A percentile compares a stretch with the other conserved stretches of the same genome.
Evolutionary conservation across 2,329 filamentous ascomycete species (phyloP).

Genomic region (Drechslerella dactyloides): DNA sequence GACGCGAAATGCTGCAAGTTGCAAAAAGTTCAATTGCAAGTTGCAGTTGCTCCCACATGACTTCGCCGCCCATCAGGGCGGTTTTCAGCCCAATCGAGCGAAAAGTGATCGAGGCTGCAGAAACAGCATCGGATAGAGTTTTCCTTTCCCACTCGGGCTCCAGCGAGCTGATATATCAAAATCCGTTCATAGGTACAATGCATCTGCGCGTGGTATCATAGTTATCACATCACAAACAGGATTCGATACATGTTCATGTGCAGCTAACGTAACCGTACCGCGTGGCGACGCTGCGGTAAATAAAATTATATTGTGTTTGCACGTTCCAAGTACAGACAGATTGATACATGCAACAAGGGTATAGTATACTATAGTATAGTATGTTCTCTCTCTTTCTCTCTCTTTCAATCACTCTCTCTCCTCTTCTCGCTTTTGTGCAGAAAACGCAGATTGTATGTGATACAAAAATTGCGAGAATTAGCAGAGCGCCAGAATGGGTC

Average conservation of each 20-base stretch:
- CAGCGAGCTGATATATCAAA: too few relatives aligned
- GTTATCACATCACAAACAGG: too few relatives aligned
- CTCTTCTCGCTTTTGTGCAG: constrained; percentile 1
- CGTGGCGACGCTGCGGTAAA: background rate
- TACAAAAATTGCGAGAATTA: constrained; percentile 16
- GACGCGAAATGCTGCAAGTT: constrained; percentile 7
- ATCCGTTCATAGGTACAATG: too few relatives aligned
- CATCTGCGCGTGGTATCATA: too few relatives aligned
- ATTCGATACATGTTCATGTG: too few relatives aligned
- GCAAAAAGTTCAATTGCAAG: background rate
- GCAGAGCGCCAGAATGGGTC: constrained; percentile 18
- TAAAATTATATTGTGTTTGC: background rate
- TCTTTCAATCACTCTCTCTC: background rate
- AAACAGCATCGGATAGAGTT: too few relatives aligned
- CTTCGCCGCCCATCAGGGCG: too few relatives aligned
- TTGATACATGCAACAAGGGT: constrained; percentile 41
- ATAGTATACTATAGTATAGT: too few relatives aligned
- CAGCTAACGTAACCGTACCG: too few relatives aligned
- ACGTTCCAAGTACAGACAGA: background rate
- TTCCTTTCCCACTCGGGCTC: too few relatives aligned
- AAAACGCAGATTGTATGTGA: constrained; percentile 26
- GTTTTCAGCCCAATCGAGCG: too few relatives aligned
- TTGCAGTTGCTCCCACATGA: background rate
- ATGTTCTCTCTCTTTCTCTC: background rate
- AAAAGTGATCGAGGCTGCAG: too few relatives aligned